Evolutionary conservation across 2,329 filamentous ascomycete genomes (phyloP), one percentile per base, ranked within the genome.

Genomic region (Oidium heveae): DNA sequence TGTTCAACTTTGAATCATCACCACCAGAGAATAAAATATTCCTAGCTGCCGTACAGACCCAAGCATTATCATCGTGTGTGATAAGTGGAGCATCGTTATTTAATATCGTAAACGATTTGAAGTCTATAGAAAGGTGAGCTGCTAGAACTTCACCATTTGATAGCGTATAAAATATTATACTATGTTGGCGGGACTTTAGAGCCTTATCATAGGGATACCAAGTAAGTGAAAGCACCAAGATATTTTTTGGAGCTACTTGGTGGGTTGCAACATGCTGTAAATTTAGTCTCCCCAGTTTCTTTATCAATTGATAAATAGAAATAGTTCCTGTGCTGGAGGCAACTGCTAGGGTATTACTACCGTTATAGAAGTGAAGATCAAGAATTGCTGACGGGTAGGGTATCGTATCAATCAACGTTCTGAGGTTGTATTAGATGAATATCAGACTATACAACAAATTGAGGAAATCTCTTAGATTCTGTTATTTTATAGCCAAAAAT

Each of bases 291-390:
- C 46, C 22, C 34, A 36, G 39, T 16, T 34, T 20, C 15, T 51
- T 51, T 10, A n/a, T 51, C 10, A 47, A 24, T 4, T 36, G 39
- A 20, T 34, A 54, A n/a, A 54, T 46, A 10, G 52, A 54, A 20
- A 54, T n/a, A 8, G 52, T 32, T 4, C 52, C 52, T 34, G 41
- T 54, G 28, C 52, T 54, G 12, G 36, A 44, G 24, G 24, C 52
- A 28, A 36, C 39, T 20, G 52, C 52, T 10, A 54, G 46, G 7
- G 34, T 32, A 15, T 54, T 54, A 18, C 5, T 16, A n/a, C 46
- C 18, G 18, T 32, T 8, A 15, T 54, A 54, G 28, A 54, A 54
- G n/a, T 54, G 41, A 16, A 54, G 52, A n/a, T 54, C 52, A 47
- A 54, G 43, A 20, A 54, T 46, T 32, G 22, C 52, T n/a, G 52